A percentile compares a stretch with the other conserved stretches of the same genome.
phyloP scores from a whole-genome alignment of 2,329 filamentous ascomycete genomes.

The Aotearoamyces nothofagi region DNA sequence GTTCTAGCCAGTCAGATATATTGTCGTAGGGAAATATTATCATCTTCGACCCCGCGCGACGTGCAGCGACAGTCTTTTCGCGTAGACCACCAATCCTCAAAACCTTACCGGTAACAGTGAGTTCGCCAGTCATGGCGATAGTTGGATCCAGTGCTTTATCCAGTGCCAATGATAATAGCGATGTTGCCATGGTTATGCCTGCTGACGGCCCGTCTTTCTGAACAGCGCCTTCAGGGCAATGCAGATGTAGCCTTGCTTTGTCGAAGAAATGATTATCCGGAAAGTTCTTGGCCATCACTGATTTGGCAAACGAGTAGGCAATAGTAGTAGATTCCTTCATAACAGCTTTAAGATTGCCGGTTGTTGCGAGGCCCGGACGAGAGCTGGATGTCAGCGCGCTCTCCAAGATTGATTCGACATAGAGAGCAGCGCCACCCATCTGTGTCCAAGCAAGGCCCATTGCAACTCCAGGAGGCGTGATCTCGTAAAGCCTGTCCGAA shows the following conservation, averaged over 20 bases:
- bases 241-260: conserved; percentile 85
- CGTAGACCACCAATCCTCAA: conserved; percentile 83
- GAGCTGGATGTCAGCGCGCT: conserved; percentile 60
- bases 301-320: conserved; percentile 91
- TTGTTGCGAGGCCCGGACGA: conserved; percentile 71
- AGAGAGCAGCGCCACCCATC: conserved; percentile 90
- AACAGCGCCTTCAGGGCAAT: conserved; percentile 92
- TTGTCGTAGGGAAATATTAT: conserved; percentile 94
- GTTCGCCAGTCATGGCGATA: conserved; percentile 93
- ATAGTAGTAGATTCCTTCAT: conserved; percentile 98
- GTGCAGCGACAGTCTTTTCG: conserved; percentile 94
- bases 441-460: conserved; percentile 98
- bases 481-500: conserved; percentile 86
- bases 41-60: conserved; percentile 80
- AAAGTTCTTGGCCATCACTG: conserved; percentile 70
- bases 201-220: conserved; percentile 89
- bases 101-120: conserved; percentile 95
- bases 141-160: conserved; percentile 67
- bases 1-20: conserved; percentile 89
- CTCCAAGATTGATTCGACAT: conserved; percentile 93
- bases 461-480: conserved; percentile 81
- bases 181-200: conserved; percentile 97
- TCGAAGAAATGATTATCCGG: conserved; percentile 92
- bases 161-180: conserved; percentile 70
- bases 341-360: conserved; percentile 85